Base-by-base conservation (phyloP, 73 alveolate species). In the Loxodes magnus region DNA sequence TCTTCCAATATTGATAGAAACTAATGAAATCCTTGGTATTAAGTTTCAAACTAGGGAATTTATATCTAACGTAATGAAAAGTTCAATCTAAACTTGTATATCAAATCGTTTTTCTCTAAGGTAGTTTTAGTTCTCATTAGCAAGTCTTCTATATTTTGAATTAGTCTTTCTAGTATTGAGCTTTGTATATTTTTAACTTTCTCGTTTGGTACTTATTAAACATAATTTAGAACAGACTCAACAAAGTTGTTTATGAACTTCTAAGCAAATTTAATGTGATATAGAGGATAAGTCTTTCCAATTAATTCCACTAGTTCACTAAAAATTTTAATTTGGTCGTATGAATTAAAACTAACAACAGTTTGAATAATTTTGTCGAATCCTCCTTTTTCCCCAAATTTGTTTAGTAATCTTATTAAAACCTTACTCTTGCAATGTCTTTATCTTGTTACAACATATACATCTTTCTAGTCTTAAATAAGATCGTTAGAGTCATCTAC, bases 21-120 rank as follows among this genome's bases (percentile, higher is more conserved):
- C 0, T 64, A 37, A 34, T 80, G 74, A 20, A 81, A 59, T 25
- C 97, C 97, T 31, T 86, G 87, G 15, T 81, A 59, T 39, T 80
- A 58, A 39, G 86, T 81, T 46, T 82, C 93, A 6, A 86, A 38
- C 70, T 74, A 71, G 16, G 74, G 71, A 39, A 82, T 43, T 39
- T 74, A 67, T 29, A 86, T 65, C 36, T 82, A 74, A 27, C 50
- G 29, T 30, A 63, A 59, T 3, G 86, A 82, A 5, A 77, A 50
- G 30, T 77, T 88, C 24, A 81, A 46, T 42, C 67, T 71, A 42
- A 81, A 38, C 35, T 60, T 17, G 57, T 72, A 79, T 17, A 50
- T 56, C 34, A 43, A 67, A 36, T 62, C 69, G 14, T 29, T 61
- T 43, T 81, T 71, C 39, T 67, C 35, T n/a, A 56, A 56, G 4